These are phyloP conservation scores for Macrophomina phaseolina DNA, from an alignment of 2,329 filamentous ascomycete genomes.

Conservation along the genomic window DNA sequence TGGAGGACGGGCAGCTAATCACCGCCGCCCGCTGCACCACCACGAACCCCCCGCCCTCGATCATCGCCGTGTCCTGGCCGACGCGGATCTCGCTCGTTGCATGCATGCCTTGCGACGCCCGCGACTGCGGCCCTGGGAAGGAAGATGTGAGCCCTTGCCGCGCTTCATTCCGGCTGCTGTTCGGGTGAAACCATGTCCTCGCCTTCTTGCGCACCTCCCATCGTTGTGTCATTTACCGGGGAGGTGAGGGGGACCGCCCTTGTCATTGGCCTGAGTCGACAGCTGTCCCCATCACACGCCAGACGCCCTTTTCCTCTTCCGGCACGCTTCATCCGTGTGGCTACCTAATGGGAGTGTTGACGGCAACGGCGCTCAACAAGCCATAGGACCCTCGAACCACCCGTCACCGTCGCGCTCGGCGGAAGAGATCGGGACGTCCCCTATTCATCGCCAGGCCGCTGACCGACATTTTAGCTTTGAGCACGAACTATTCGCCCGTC, in stretches of 20 bases:
- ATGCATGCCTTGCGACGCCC: constrained; percentile 3
- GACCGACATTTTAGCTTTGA: constrained; percentile 16
- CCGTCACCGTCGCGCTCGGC: not conserved
- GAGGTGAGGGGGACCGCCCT: constrained; percentile 1
- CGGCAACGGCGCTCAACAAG: not conserved
- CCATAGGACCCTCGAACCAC: too few relatives aligned
- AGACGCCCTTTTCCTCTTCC: constrained; percentile 1
- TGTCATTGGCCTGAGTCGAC: constrained; percentile 10
- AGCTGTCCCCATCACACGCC: constrained; percentile 1
- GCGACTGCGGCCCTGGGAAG: not conserved
- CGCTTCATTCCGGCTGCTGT: constrained; percentile 6
- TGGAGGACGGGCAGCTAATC: constrained; percentile 11
- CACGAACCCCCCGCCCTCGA: not conserved
- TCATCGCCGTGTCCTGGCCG: constrained; percentile 6
- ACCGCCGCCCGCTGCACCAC: constrained; percentile 4
- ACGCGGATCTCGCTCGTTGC: constrained; percentile 11
- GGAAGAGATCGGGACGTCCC: not conserved
- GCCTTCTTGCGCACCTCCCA: not conserved
- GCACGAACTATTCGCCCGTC: not conserved
- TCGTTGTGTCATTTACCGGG: constrained; percentile 16
- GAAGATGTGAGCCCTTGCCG: constrained; percentile 4
- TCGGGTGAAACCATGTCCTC: constrained; percentile 11
- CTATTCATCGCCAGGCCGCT: not conserved
- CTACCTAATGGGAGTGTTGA: not conserved
- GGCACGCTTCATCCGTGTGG: not conserved